Conservation (phyloP, 148 eudicot species). For the Silene conica region DNA sequence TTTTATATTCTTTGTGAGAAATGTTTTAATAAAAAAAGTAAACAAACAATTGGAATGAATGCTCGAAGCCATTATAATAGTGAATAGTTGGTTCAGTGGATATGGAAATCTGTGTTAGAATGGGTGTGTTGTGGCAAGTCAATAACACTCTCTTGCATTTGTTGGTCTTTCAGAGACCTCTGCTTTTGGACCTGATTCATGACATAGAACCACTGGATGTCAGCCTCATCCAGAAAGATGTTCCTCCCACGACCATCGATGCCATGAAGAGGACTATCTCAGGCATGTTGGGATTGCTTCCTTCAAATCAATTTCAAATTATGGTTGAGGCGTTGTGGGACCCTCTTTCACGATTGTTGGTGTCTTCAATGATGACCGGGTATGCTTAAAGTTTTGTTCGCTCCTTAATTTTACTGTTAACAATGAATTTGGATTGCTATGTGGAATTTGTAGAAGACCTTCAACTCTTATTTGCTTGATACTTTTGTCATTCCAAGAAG, state of each 20-base stretch:
- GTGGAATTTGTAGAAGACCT: neutral
- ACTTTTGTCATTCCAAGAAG: neutral
- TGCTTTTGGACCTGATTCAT: constrained; percentile 67
- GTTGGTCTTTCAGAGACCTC: constrained; percentile 54
- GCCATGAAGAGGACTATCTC: constrained; percentile 99
- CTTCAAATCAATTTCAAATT: constrained; percentile 93
- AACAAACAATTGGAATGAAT: neutral
- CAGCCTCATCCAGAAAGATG: constrained; percentile 92
- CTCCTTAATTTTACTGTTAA: neutral
- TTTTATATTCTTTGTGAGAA: too few relatives aligned
- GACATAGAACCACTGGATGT: constrained; percentile 96
- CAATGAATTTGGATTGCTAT: neutral
- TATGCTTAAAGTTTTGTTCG: constrained; percentile 26
- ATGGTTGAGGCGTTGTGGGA: constrained; percentile 85
- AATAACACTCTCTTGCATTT: constrained; percentile 7
- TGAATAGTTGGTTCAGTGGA: neutral
- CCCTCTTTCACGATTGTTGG: constrained; percentile 80
- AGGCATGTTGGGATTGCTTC: constrained; percentile 92
- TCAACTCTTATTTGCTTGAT: neutral
- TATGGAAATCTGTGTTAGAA: neutral
- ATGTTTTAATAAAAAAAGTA: too few relatives aligned
- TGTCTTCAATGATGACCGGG: constrained; percentile 98
- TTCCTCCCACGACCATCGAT: constrained; percentile 75
- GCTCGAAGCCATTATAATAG: neutral
- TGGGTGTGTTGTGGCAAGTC: neutral